phyloP scores from a whole-genome alignment of 2,329 filamentous ascomycete genomes.

The Phialophora expanda region DNA sequence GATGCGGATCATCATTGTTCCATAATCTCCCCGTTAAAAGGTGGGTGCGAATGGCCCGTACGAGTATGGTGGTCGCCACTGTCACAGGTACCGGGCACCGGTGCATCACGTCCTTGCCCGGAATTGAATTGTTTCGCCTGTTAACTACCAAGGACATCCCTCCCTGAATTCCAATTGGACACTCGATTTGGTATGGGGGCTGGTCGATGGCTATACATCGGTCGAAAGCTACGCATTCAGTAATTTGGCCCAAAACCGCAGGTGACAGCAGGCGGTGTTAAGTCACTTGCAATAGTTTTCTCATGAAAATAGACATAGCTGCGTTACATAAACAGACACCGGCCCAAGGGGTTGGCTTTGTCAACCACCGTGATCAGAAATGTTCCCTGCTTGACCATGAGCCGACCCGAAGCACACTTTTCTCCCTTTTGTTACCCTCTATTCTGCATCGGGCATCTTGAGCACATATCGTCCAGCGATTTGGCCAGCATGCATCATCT shows the following conservation, averaged over 20 bases:
- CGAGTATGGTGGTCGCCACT: neutral
- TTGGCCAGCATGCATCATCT: constrained; percentile 65
- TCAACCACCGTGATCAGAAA: constrained; percentile 3
- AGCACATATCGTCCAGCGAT: constrained; percentile 53
- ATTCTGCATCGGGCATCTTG: constrained; percentile 46
- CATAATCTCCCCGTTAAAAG: neutral
- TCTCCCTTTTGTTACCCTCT: constrained; percentile 6
- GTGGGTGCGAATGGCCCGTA: no score
- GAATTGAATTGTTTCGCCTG: neutral
- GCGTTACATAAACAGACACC: constrained; percentile 8
- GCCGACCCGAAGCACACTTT: neutral
- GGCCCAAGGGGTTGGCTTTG: neutral
- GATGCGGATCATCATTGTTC: no score
- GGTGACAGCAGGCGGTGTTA: neutral
- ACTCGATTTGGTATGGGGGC: neutral
- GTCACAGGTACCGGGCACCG: neutral
- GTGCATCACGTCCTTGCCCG: neutral
- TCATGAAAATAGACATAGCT: neutral
- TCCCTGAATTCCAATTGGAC: neutral
- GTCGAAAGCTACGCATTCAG: neutral
- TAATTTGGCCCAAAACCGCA: neutral
- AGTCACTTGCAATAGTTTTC: neutral
- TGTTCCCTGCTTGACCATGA: neutral
- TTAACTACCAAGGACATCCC: neutral
- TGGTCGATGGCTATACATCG: neutral